Conservation (phyloP, 352 stramenopile genomes). For the Globisporangium mamillatum region DNA sequence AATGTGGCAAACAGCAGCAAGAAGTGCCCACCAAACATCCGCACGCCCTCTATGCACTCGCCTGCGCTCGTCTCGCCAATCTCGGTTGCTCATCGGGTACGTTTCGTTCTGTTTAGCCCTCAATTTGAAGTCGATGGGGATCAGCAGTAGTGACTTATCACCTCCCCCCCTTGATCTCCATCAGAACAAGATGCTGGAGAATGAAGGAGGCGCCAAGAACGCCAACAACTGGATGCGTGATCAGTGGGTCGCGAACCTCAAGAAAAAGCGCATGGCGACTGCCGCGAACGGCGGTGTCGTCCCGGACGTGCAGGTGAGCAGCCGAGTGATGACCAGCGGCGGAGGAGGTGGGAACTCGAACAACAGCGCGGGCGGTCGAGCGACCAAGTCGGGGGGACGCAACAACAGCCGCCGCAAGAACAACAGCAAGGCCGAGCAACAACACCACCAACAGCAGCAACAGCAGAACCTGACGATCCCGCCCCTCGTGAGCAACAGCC, state of each 20-base stretch:
- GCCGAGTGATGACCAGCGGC: neutral
- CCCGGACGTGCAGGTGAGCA: neutral
- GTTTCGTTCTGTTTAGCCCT: neutral
- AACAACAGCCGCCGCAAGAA: constrained; percentile 23
- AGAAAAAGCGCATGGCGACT: constrained; percentile 62
- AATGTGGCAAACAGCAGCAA: constrained; percentile 11
- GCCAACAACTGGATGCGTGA: constrained; percentile 68
- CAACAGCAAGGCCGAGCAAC: constrained; percentile 21
- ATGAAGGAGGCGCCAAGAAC: constrained; percentile 28
- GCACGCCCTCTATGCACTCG: constrained; percentile 17
- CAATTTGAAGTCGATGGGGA: neutral
- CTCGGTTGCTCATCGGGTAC: constrained; percentile 27
- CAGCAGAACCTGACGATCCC: constrained; percentile 10
- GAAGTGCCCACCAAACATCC: constrained; percentile 32
- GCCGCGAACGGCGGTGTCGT: constrained; percentile 20
- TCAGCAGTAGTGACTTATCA: neutral
- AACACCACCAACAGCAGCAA: neutral
- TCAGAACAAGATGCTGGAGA: constrained; percentile 38
- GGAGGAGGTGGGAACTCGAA: constrained; percentile 21
- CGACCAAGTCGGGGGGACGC: constrained; percentile 26
- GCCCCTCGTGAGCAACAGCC: constrained; percentile 20
- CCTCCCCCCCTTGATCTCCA: neutral
- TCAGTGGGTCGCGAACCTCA: constrained; percentile 84
- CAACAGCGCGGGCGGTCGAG: constrained; percentile 18
- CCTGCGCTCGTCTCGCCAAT: constrained; percentile 36